These are phyloP conservation scores for Pythium dissimile DNA, from an alignment of 352 stramenopile genomes.

Conservation along the genomic window DNA sequence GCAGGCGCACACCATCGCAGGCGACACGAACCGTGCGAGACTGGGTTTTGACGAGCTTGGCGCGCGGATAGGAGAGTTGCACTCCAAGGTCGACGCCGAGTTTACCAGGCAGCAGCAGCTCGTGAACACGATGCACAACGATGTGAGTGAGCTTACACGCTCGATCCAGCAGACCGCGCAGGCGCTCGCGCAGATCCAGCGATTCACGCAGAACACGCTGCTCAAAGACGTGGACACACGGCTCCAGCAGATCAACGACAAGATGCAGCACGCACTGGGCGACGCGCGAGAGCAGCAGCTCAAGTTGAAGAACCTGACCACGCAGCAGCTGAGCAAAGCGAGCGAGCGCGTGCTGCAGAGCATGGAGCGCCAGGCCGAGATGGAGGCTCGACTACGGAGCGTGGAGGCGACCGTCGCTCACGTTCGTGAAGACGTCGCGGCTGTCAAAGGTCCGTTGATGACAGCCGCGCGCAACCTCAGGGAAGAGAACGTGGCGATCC, in stretches of 20 bases:
- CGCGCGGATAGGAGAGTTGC: constrained; percentile 18
- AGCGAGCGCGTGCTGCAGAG: constrained; percentile 32
- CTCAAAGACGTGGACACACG: constrained; percentile 34
- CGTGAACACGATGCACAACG: constrained; percentile 7
- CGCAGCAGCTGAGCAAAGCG: constrained; percentile 29
- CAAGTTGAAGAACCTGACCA: constrained; percentile 25
- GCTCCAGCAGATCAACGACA: constrained; percentile 25
- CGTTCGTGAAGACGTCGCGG: constrained; percentile 36
- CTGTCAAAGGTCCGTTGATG: constrained; percentile 50
- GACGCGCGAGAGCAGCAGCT: constrained; percentile 18
- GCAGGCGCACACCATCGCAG: background rate
- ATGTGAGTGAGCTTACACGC: constrained; percentile 29
- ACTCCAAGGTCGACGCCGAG: constrained; percentile 23
- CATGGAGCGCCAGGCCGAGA: constrained; percentile 30
- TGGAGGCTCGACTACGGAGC: constrained; percentile 33
- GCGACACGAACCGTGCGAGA: background rate
- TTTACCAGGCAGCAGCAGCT: constrained; percentile 19
- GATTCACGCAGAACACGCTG: constrained; percentile 39
- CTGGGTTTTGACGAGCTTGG: constrained; percentile 15
- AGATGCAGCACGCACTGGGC: constrained; percentile 25
- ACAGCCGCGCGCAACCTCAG: constrained; percentile 57
- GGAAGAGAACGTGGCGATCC: constrained; percentile 65
- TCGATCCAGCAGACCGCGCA: constrained; percentile 28
- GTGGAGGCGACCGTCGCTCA: constrained; percentile 24
- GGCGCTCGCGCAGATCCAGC: constrained; percentile 37